Evolutionary conservation across 1,284 basidiomycete species (phyloP).

Genomic region (Phylloporus gajari): DNA sequence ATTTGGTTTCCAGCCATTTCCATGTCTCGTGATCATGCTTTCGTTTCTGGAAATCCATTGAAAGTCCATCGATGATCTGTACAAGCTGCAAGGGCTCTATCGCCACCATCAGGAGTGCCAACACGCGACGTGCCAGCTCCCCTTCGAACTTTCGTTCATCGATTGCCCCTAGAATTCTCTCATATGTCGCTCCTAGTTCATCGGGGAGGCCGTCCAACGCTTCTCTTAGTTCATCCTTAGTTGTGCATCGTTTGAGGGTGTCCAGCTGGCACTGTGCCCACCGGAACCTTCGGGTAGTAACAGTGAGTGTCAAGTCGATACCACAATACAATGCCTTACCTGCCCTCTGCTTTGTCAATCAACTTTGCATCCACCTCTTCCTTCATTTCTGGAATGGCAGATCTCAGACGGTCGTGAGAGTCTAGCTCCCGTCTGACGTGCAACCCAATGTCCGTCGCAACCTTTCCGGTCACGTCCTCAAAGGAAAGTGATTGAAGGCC

Average conservation of each 20-base stretch:
- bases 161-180: no score
- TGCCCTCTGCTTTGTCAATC: neutral
- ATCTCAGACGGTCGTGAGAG: no score
- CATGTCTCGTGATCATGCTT: no score
- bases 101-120: no score
- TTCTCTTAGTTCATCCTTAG: neutral
- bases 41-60: neutral
- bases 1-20: neutral
- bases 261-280: slow-evolving; percentile 12
- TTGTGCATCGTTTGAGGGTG: no score
- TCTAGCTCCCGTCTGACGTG: no score
- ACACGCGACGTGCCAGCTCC: no score
- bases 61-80: slow-evolving; percentile 4
- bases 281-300: slow-evolving; percentile 2
- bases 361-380: no score
- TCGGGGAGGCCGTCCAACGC: neutral
- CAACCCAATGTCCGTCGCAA: neutral
- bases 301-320: neutral
- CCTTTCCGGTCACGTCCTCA: neutral
- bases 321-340: neutral
- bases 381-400: no score
- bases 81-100: no score
- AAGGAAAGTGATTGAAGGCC: slow-evolving; percentile 11
- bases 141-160: no score
- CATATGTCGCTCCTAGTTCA: no score